A percentile compares a stretch with the other conserved stretches of the same genome.
Conservation (phyloP, 371 early-diverging fungal species). For the Mucor lusitanicus region DNA sequence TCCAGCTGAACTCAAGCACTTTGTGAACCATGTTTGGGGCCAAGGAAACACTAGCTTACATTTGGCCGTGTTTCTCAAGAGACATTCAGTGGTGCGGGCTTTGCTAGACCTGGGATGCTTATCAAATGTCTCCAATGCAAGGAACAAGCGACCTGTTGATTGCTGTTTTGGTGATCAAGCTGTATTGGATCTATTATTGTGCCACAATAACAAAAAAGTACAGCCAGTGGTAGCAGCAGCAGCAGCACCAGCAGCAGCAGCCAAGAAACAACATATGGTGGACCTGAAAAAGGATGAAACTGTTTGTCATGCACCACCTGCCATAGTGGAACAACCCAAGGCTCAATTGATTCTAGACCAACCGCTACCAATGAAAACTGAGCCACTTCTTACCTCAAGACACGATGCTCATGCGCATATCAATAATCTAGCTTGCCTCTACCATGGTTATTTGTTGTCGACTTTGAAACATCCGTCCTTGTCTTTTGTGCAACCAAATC, state of each 20-base stretch:
- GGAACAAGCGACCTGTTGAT: constrained; percentile 64
- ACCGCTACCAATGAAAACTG: not conserved
- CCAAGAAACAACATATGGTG: not conserved
- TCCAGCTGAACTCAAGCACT: constrained; percentile 18
- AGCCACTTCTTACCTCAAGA: not conserved
- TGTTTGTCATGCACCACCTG: not conserved
- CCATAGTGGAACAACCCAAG: not conserved
- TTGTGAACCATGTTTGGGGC: constrained; percentile 71
- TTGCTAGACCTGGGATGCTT: constrained; percentile 64
- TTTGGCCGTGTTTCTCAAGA: constrained; percentile 71
- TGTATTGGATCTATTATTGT: not conserved
- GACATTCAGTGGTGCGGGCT: constrained; percentile 62
- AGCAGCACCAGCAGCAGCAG: too few relatives aligned
- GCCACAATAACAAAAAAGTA: not conserved
- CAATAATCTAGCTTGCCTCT: not conserved
- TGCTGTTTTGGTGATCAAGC: constrained; percentile 60
- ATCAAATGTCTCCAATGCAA: constrained; percentile 55
- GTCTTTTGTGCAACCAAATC: not conserved
- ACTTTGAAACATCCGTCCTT: not conserved
- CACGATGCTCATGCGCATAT: not conserved
- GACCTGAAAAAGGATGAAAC: not conserved
- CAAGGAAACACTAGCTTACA: constrained; percentile 72
- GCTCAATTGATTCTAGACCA: not conserved
- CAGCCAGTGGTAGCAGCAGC: not conserved
- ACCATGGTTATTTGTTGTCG: not conserved